Evolutionary conservation across 2,329 filamentous ascomycete genomes (phyloP), one percentile per base, ranked within the genome.

Genomic region (Dothidotthia symphoricarpi): DNA sequence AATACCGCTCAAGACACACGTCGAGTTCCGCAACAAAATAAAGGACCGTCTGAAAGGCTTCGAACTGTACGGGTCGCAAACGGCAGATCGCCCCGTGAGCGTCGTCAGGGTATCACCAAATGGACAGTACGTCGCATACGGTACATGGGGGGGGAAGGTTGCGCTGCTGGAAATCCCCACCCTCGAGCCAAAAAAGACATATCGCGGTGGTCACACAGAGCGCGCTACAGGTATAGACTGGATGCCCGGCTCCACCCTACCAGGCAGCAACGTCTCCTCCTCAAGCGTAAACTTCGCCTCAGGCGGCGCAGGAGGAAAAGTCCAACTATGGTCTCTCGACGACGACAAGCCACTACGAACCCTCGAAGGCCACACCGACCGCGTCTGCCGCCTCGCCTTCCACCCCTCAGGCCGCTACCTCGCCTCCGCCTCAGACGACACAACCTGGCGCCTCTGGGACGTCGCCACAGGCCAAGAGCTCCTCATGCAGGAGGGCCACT

Each of bases 401-500:
- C 93, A 98, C 53, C 93, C 93, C 0, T 95, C 88, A 0, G 91
- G 91, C 3, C 78, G 78, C 45, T 97, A 91, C 59, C 74, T 97
- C 5, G 93, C 91, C 4, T 95, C 90, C 1, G 93, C 93, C 6
- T 95, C 89, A 0, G 93, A 93, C 57, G 93, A 98, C 63, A 95
- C 89, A 2, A 95, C 93, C 0, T 98, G 93, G 93, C 82, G 91
- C 29, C 74, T 98, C 24, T 98, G 93, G 91, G 91, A 97, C 63
- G 81, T 97, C 1, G 83, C 88, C 52, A 93, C 85, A 0, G 87
- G 82, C 0, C 83, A 83, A 2, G 90, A 97, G 61, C 70, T 97
- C 2, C 75, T 95, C 1, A 75, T 94, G 1, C 93, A 98, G 66
- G 91, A 97, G 69, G 93, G 93, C 1, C 93, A 98, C 65, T 94